phyloP scores from a whole-genome alignment of 345 rosid genomes.

The Brassica napus region DNA sequence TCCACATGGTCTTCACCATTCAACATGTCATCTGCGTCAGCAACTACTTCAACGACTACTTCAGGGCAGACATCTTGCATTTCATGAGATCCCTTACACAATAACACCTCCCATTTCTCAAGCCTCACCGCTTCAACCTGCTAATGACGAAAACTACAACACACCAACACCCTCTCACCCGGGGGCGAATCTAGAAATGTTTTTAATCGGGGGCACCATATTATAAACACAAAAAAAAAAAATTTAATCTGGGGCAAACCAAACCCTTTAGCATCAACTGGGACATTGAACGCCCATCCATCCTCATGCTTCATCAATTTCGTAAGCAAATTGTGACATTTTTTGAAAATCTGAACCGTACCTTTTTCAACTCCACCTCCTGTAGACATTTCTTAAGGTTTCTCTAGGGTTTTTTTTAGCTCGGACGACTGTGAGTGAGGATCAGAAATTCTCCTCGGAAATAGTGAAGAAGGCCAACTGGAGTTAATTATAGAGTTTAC shows the following conservation, averaged over 20 bases:
- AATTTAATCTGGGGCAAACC: conserved; percentile 52
- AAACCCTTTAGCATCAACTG: conserved; percentile 79
- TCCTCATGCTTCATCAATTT: conserved; percentile 75
- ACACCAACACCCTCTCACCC: not conserved
- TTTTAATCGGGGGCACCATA: no score
- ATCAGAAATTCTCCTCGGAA: not conserved
- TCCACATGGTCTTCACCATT: no score
- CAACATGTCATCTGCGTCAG: no score
- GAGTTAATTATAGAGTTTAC: no score
- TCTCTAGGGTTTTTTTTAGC: no score
- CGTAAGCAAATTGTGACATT: conserved; percentile 58
- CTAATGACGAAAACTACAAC: not conserved
- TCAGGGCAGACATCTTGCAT: no score
- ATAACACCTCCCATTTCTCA: not conserved
- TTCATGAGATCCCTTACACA: not conserved
- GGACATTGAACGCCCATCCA: conserved; percentile 81
- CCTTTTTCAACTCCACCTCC: conserved; percentile 38
- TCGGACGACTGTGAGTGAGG: no score
- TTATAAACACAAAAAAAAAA: not conserved
- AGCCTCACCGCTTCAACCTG: not conserved
- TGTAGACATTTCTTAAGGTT: no score
- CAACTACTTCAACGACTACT: no score
- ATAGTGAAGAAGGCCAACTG: not conserved
- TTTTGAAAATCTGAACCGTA: conserved; percentile 51
- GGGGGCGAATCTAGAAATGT: no score